Base-by-base conservation (phyloP, 768 basidiomycete genomes). In the Russula brevipes region DNA sequence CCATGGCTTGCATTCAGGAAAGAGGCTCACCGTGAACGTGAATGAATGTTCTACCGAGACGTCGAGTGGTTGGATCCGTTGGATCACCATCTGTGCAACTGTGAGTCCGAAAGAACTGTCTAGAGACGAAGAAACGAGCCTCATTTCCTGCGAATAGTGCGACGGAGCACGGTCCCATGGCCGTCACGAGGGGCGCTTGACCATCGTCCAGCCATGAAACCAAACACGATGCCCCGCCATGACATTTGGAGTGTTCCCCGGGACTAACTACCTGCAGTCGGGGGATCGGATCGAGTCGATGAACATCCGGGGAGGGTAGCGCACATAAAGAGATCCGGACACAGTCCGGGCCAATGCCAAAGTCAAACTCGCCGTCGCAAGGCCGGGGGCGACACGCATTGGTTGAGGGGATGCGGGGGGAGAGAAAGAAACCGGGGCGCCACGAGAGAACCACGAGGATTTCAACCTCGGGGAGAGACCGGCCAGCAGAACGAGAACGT, bases 171-270 rank as follows among this genome's bases (percentile, higher is more conserved):
- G 80, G 70, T 4, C 87, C 86, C 53, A 89, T 79, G 39, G 69
- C 61, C 6, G 74, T 46, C n/a, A 82, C 65, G 17, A 82, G 71
- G 3, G 89, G 88, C 1, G 59, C 42, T 10, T 63, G 44, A 17
- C 88, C 88, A 64, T 91, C 77, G 59, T 91, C 88, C 1, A 82
- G 62, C 88, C 87, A 91, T 50, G 76, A 60, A 7, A 89, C 78
- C 0, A 70, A 72, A 73, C 85, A 87, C 6, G 79, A 64, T 65
- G 82, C 72, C 11, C 83, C 85, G 31, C 76, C 88, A 44, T 74
- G 74, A 70, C 85, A 88, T 50, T 47, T 47, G 4, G 51, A 55
- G 8, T 24, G 47, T 17, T n/a, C 5, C 17, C 33, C 44, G 8
- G 67, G 67, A 24, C 11, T 42, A 10, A 61, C 35, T 7, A 61